Evolutionary conservation across 345 rosid species (phyloP), one percentile per base, ranked within the genome.

Genomic region (Murraya paniculata): DNA sequence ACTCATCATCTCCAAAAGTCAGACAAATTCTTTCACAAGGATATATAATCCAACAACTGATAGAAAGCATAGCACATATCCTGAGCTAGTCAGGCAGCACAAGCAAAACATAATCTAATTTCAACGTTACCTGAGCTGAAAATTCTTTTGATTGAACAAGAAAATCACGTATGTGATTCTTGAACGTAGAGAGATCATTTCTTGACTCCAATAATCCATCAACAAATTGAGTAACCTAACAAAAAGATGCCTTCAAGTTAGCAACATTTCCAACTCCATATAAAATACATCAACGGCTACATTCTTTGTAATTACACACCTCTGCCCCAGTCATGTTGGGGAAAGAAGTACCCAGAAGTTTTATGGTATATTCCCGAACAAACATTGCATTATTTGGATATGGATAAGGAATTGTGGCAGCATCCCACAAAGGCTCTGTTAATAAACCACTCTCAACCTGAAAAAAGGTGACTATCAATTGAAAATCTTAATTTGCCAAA

Each of bases 351-450:
- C 96, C 89, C 86, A 97, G 79, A 70, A 97, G 92, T 84, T 94
- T 94, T 77, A 97, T 93, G 66, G 98, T 94, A 86, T 90, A 90
- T 59, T 97, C 99, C 24, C 91, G 98, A 82, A 94, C 91, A 87
- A 93, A 97, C 38, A 87, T 78, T 38, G 87, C 87, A 75, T 97
- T 97, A 80, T 88, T 90, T 61, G 90, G 93, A 85, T 93, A 97
- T 2, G 90, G 87, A 80, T 89, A 91, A 56, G 93, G 79, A 33
- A 91, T 97, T 0, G 93, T 83, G 33, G 94, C 72, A 78, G 90
- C 86, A 84, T 97, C 98, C 99, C 99, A 97, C 79, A 97, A 83
- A 59, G 99, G 98, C 77, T 97, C 98, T 0, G 95, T 91, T 78
- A 97, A 75, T 64, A 91, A 82, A 59, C 92, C 93, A 68, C 92